A percentile compares a stretch with the other conserved stretches of the same genome.
Evolutionary conservation across 1,139 yeast species (phyloP).

Genomic region (Pichia sp.): DNA sequence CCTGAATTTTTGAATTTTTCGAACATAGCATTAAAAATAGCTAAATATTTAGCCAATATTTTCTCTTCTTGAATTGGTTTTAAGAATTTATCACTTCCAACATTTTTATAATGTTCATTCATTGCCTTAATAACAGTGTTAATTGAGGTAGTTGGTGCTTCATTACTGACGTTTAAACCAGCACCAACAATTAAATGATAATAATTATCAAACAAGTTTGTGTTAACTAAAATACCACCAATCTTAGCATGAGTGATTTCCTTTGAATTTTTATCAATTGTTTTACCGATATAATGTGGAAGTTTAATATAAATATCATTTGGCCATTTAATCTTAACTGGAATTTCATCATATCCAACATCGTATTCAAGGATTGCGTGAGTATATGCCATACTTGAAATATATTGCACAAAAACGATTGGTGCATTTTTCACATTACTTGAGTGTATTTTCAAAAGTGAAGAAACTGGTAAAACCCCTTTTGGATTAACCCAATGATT

Average conservation of each 20-base stretch:
- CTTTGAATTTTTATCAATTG: constrained; percentile 21
- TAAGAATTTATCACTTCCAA: constrained; percentile 33
- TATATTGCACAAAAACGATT: constrained; percentile 79
- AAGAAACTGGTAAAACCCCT: constrained; percentile 84
- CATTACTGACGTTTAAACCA: constrained; percentile 78
- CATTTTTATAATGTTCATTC: constrained; percentile 39
- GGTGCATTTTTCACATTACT: constrained; percentile 35
- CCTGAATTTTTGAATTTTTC: constrained; percentile 58
- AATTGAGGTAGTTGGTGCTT: constrained; percentile 89
- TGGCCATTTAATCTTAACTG: constrained; percentile 91
- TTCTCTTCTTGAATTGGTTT: constrained; percentile 42
- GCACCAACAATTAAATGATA: constrained; percentile 72
- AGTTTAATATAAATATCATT: constrained; percentile 78
- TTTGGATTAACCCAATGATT: constrained; percentile 93
- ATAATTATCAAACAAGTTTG: constrained; percentile 52
- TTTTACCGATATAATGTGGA: constrained; percentile 46
- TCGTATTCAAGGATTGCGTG: constrained; percentile 68
- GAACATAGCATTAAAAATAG: constrained; percentile 57
- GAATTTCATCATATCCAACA: constrained; percentile 43
- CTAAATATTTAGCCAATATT: constrained; percentile 64
- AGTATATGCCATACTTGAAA: constrained; percentile 76
- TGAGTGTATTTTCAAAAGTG: constrained; percentile 56
- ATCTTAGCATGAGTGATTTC: constrained; percentile 64
- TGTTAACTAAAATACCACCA: constrained; percentile 80
- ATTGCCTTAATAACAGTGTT: constrained; percentile 59